phyloP scores from a whole-genome alignment of 805 yeast species.

The Wickerhamomyces alni region DNA sequence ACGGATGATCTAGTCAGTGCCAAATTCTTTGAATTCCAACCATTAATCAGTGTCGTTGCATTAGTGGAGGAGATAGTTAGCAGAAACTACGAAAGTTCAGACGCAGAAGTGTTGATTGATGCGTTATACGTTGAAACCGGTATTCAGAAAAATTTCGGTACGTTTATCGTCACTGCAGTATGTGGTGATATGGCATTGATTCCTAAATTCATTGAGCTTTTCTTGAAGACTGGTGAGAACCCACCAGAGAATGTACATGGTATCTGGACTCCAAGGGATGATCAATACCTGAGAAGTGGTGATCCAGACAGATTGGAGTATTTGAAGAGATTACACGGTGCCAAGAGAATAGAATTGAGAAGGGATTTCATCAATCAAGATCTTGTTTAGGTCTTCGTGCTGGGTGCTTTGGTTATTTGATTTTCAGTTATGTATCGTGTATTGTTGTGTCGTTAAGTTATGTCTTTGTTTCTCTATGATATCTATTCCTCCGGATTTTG shows the following conservation, averaged over 20 bases:
- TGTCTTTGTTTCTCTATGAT: too few relatives aligned
- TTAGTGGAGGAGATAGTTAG: constrained; percentile 33
- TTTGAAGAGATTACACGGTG: constrained; percentile 33
- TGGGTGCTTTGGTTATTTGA: neutral
- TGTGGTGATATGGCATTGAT: constrained; percentile 39
- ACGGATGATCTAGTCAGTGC: constrained; percentile 30
- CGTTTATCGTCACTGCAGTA: constrained; percentile 34
- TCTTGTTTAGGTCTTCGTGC: constrained; percentile 15
- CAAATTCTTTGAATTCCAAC: constrained; percentile 30
- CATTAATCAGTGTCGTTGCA: constrained; percentile 26
- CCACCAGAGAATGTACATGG: constrained; percentile 40
- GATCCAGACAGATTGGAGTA: constrained; percentile 29
- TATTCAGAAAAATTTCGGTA: constrained; percentile 35
- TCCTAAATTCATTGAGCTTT: constrained; percentile 34
- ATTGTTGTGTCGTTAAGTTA: too few relatives aligned
- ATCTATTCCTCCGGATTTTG: too few relatives aligned
- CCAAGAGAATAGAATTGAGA: constrained; percentile 36
- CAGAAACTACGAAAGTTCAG: constrained; percentile 34
- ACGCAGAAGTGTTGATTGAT: constrained; percentile 37
- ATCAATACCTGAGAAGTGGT: constrained; percentile 28
- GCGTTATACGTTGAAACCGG: constrained; percentile 37
- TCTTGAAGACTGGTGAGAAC: constrained; percentile 33
- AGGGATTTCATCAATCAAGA: constrained; percentile 32
- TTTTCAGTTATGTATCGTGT: neutral
- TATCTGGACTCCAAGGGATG: constrained; percentile 41